Conservation (phyloP, 768 basidiomycete species). For the Terana coerulea region DNA sequence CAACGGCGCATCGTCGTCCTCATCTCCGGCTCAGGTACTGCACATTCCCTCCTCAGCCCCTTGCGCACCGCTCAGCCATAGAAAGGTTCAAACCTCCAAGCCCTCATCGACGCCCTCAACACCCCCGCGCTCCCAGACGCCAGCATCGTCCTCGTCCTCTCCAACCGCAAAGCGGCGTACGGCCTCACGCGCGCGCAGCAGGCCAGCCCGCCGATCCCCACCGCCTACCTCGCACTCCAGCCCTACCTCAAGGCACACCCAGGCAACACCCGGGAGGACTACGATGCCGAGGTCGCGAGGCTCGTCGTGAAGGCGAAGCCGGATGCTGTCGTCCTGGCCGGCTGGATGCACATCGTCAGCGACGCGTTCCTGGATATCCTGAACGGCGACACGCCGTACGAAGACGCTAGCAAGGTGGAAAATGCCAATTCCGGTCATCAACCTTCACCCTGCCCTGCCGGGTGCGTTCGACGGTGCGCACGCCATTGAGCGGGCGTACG, state of each 20-base stretch:
- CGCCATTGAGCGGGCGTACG: slow-evolving; percentile 85
- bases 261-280: slow-evolving; percentile 73
- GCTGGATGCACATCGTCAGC: slow-evolving; percentile 97
- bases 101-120: slow-evolving; percentile 83
- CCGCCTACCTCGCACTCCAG: slow-evolving; percentile 78
- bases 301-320: slow-evolving; percentile 62
- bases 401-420: slow-evolving; percentile 30
- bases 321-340: slow-evolving; percentile 90
- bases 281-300: slow-evolving; percentile 77
- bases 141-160: slow-evolving; percentile 76
- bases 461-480: slow-evolving; percentile 96
- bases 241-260: slow-evolving; percentile 75
- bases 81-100: slow-evolving; percentile 92
- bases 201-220: slow-evolving; percentile 75
- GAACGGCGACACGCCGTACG: slow-evolving; percentile 35
- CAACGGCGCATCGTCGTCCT: slow-evolving; percentile 47
- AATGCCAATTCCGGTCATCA: slow-evolving; percentile 79
- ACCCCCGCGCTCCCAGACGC: slow-evolving; percentile 71
- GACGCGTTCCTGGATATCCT: slow-evolving; percentile 74
- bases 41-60: neutral
- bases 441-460: slow-evolving; percentile 93
- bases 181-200: slow-evolving; percentile 78
- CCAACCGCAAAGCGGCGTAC: slow-evolving; percentile 88
- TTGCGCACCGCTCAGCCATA: slow-evolving; percentile 1
- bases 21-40: slow-evolving; percentile 61